Conservation (phyloP, 148 eudicot species). For the Pouteria glomerata region DNA sequence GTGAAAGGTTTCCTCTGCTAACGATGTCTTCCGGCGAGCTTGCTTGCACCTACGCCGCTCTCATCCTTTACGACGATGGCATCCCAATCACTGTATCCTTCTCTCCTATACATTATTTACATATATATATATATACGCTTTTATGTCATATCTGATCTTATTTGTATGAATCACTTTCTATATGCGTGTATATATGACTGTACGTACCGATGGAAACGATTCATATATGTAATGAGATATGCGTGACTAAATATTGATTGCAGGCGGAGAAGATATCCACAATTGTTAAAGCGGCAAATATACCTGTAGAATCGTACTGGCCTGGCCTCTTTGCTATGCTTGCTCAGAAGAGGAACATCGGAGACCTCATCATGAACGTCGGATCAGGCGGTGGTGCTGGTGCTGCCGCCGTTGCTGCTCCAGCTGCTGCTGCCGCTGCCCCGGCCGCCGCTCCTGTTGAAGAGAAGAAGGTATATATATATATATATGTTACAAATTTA, state of each 20-base stretch:
- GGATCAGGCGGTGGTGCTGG: slow-evolving; percentile 64
- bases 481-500: too few relatives aligned
- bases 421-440: slow-evolving; percentile 42
- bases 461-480: slow-evolving; percentile 36
- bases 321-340: slow-evolving; percentile 64
- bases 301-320: slow-evolving; percentile 54
- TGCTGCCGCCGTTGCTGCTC: slow-evolving; percentile 20
- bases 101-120: too few relatives aligned
- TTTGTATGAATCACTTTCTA: not conserved
- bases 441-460: slow-evolving; percentile 46
- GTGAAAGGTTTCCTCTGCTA: not conserved
- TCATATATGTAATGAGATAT: too few relatives aligned
- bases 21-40: slow-evolving; percentile 44
- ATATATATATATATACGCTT: too few relatives aligned
- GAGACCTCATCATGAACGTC: slow-evolving; percentile 53
- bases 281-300: slow-evolving; percentile 45
- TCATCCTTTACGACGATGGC: slow-evolving; percentile 73
- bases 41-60: slow-evolving; percentile 65
- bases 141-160: not conserved
- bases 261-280: slow-evolving; percentile 59
- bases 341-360: slow-evolving; percentile 47
- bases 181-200: not conserved
- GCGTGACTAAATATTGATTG: not conserved
- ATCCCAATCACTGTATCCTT: slow-evolving; percentile 49
- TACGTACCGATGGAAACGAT: too few relatives aligned